Percentiles rank a stretch among this genome's conserved stretches.
phyloP scores from a whole-genome alignment of 2,329 filamentous ascomycete genomes.

The Penicillium polonicum region DNA sequence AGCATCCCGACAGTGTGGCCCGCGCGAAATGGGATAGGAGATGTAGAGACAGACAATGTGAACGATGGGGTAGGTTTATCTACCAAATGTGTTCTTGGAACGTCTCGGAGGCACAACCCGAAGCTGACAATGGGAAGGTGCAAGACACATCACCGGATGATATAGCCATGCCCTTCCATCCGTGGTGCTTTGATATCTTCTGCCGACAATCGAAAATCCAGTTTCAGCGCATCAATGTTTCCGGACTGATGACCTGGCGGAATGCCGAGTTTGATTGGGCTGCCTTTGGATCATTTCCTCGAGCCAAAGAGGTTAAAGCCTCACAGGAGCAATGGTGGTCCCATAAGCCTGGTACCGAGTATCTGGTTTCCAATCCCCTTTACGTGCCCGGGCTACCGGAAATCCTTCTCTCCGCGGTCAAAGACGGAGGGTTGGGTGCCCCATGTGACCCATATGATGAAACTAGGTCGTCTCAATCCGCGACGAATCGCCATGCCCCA shows the following conservation, averaged over 20 bases:
- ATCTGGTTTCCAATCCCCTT: slow-evolving; percentile 18
- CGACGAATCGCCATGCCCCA: neutral
- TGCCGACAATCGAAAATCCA: slow-evolving; percentile 15
- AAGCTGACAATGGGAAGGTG: neutral
- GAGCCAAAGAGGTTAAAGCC: neutral
- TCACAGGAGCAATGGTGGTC: slow-evolving; percentile 13
- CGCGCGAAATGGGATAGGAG: neutral
- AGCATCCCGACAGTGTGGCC: neutral
- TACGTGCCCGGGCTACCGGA: slow-evolving; percentile 7
- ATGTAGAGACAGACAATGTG: slow-evolving; percentile 7
- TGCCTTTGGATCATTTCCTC: slow-evolving; percentile 8
- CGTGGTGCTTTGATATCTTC: slow-evolving; percentile 25
- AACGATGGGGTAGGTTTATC: slow-evolving; percentile 5
- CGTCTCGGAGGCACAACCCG: neutral
- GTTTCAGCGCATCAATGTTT: slow-evolving; percentile 9
- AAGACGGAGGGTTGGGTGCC: neutral
- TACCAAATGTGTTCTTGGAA: neutral
- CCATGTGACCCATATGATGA: too few species aligned
- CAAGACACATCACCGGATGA: neutral
- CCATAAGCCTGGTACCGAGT: slow-evolving; percentile 11
- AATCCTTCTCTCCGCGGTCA: slow-evolving; percentile 4
- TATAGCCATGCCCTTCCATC: slow-evolving; percentile 20
- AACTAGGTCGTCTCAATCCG: neutral
- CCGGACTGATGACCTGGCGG: slow-evolving; percentile 17
- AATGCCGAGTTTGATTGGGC: slow-evolving; percentile 10